These are phyloP conservation scores for Agrocybe praecox DNA, from an alignment of 768 basidiomycete species.

Conservation along the genomic window DNA sequence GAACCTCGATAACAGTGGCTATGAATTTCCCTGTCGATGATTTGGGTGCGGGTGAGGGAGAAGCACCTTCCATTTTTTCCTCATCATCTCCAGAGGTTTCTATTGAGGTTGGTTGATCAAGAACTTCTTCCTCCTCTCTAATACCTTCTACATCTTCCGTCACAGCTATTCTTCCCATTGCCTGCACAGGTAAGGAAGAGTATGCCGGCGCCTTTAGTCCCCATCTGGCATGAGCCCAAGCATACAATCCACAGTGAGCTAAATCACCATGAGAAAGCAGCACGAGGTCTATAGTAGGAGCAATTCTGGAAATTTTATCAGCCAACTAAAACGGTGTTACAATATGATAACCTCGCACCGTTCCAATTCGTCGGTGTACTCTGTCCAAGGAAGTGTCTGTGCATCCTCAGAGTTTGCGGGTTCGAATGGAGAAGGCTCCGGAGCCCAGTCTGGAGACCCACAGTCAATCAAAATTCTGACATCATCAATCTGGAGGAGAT, in stretches of 20 bases:
- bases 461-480: conserved; percentile 93
- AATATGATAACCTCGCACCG: conserved; percentile 47
- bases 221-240: conserved; percentile 89
- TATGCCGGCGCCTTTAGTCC: conserved; percentile 90
- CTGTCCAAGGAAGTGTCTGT: conserved; percentile 52
- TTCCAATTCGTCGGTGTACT: conserved; percentile 67
- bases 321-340: not conserved
- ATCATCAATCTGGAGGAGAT: conserved; percentile 93
- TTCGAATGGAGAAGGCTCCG: conserved; percentile 49
- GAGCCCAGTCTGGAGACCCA: conserved; percentile 87
- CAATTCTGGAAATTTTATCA: conserved; percentile 48
- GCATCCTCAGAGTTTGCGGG: conserved; percentile 29
- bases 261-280: conserved; percentile 94
- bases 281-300: conserved; percentile 86
- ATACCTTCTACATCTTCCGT: conserved; percentile 87
- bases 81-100: conserved; percentile 26
- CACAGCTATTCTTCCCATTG: conserved; percentile 91
- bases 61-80: conserved; percentile 25
- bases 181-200: conserved; percentile 92
- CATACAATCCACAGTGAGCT: conserved; percentile 86
- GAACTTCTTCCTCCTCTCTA: conserved; percentile 72
- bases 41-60: conserved; percentile 27
- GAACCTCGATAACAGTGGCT: conserved; percentile 81
- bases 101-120: conserved; percentile 33
- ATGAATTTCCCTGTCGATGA: conserved; percentile 59